Base-by-base conservation (phyloP, 1,284 basidiomycete species). In the Rhodotorula sp. region DNA sequence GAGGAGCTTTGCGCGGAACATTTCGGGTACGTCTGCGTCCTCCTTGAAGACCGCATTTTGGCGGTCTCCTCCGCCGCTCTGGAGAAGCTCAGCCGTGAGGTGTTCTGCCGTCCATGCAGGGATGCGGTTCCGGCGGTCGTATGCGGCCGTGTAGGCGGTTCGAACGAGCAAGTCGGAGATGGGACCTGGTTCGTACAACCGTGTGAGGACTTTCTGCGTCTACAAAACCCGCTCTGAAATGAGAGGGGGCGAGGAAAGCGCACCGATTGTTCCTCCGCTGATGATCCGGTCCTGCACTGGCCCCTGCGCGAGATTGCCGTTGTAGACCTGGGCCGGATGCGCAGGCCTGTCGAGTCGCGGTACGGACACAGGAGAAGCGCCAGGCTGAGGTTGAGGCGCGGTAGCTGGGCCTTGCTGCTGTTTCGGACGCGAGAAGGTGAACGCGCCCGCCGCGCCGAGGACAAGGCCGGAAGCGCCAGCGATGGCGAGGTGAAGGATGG, bases 81-180 rank as follows among this genome's bases (percentile, higher is more conserved):
- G 69, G 65, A 97, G 83, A 78, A 94, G 92, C 79, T 95, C 92
- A 9, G 92, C 93, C 0, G 94, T 97, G 28, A 78, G 59, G 65
- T 79, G 79, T 48, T 78, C 78, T 11, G 78, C 77, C 24, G 78
- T 78, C 94, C 96, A 99, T 31, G 91, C 86, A 5, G 95, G 94
- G 82, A 99, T 94, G 31, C 91, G 85, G 67, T 94, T 82, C 18
- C 92, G 85, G 60, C 96, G 85, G 80, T 99, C 95, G 80, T 99
- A 99, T 5, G 87, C 91, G 24, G 67, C 63, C 20, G 72, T 69
- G 61, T 77, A 77, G 11, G 76, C 76, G 22, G 63, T 63, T 20
- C 76, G 63, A 18, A 65, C 53, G 52, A 77, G 67, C 24, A 75
- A 59, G 65, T 77, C 76, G 20, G 70, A 70, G 56, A 77, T 72